These are phyloP conservation scores for Exserohilum turcica DNA, from an alignment of 2,329 filamentous ascomycete species.

Conservation along the genomic window DNA sequence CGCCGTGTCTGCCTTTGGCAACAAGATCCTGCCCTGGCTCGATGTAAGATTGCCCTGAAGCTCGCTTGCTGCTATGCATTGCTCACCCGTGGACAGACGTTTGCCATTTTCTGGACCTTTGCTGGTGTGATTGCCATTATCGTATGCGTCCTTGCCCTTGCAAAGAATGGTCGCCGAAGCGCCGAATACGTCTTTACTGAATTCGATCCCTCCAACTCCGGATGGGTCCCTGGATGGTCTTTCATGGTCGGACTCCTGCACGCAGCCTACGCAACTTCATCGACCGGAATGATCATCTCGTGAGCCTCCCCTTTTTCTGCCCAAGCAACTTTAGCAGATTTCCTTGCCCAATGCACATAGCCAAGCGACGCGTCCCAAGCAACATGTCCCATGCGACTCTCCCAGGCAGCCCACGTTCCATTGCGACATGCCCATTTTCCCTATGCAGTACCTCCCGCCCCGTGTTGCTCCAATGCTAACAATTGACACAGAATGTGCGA, in stretches of 20 bases:
- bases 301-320: slow-evolving; percentile 53
- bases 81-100: slow-evolving; percentile 58
- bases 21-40: slow-evolving; percentile 61
- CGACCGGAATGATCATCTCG: slow-evolving; percentile 81
- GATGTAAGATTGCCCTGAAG: slow-evolving; percentile 63
- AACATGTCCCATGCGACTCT: slow-evolving; percentile 24
- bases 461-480: slow-evolving; percentile 32
- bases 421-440: slow-evolving; percentile 25
- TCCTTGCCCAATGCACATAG: slow-evolving; percentile 24
- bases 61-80: slow-evolving; percentile 21
- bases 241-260: slow-evolving; percentile 75
- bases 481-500: slow-evolving; percentile 68
- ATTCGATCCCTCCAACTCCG: slow-evolving; percentile 68
- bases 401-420: slow-evolving; percentile 18
- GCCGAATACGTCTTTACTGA: slow-evolving; percentile 69
- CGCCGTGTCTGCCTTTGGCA: slow-evolving; percentile 57
- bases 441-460: slow-evolving; percentile 20
- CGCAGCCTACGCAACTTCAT: slow-evolving; percentile 74
- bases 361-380: slow-evolving; percentile 26
- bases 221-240: slow-evolving; percentile 73
- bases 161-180: slow-evolving; percentile 68
- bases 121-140: slow-evolving; percentile 70
- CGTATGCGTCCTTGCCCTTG: slow-evolving; percentile 66
- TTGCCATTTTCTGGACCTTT: slow-evolving; percentile 77
- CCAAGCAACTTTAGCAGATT: slow-evolving; percentile 34